Evolutionary conservation across 1,284 basidiomycete genomes (phyloP).

Genomic region (Puccinia polysora): DNA sequence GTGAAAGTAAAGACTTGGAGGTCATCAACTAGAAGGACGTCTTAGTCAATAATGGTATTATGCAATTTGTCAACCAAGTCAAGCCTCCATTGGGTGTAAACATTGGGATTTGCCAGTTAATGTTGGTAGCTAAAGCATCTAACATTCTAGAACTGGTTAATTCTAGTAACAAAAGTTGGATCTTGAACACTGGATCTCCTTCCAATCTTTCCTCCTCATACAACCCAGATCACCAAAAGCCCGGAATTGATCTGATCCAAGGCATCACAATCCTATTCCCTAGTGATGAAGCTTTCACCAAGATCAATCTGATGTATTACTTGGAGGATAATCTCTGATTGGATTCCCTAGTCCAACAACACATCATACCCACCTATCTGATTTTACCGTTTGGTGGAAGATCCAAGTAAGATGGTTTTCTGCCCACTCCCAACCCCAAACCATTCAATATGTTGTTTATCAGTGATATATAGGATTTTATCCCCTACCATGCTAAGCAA

Average conservation of each 20-base stretch:
- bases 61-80: conserved; percentile 80
- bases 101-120: conserved; percentile 79
- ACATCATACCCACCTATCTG: too few species aligned
- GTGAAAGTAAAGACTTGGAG: conserved; percentile 27
- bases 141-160: conserved; percentile 80
- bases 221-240: too few species aligned
- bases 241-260: too few species aligned
- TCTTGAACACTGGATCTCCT: too few species aligned
- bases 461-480: conserved; percentile 65
- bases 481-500: conserved; percentile 61
- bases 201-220: too few species aligned
- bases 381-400: too few species aligned
- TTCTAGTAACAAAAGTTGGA: conserved; percentile 74
- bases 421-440: too few species aligned
- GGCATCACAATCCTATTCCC: too few species aligned
- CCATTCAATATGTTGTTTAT: neutral
- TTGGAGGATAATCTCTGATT: too few species aligned
- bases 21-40: conserved; percentile 58
- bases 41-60: conserved; percentile 79
- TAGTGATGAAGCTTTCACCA: too few species aligned
- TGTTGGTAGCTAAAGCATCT: conserved; percentile 69
- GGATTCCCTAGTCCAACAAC: too few species aligned
- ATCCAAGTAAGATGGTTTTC: neutral
- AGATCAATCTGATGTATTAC: too few species aligned
- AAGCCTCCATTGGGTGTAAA: conserved; percentile 81